These are phyloP conservation scores for Pseudopediastrum boryanum DNA, from an alignment of 139 green algal species.

Conservation along the genomic window DNA sequence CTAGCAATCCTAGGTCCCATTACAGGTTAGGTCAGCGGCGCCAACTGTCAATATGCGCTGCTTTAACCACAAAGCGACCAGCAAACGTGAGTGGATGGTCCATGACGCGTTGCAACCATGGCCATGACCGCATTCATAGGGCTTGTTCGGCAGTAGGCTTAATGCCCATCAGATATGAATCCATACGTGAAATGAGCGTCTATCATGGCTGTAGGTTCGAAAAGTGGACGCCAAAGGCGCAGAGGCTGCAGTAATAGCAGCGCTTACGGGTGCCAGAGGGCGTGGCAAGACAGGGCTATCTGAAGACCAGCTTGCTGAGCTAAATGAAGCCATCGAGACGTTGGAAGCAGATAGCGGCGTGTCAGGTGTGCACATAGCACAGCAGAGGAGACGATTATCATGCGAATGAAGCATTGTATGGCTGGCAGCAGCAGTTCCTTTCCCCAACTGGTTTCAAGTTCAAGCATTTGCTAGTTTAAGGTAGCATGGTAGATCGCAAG, in stretches of 20 bases:
- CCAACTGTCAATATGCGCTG: too few species aligned
- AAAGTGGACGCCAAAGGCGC: background rate
- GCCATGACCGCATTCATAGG: too few species aligned
- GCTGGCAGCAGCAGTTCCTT: background rate
- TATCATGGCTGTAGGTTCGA: too few species aligned
- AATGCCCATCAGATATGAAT: too few species aligned
- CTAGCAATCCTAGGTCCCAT: too few species aligned
- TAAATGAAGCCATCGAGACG: conserved; percentile 64
- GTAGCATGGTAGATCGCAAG: background rate
- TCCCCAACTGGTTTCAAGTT: background rate
- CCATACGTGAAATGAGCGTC: too few species aligned
- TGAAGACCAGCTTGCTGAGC: conserved; percentile 41
- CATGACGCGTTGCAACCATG: too few species aligned
- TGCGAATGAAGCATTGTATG: background rate
- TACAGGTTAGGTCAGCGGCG: too few species aligned
- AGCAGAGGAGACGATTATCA: background rate
- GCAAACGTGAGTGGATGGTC: too few species aligned
- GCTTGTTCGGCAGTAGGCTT: too few species aligned
- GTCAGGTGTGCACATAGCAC: conserved; percentile 35
- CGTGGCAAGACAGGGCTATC: conserved; percentile 69
- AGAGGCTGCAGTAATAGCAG: conserved; percentile 24
- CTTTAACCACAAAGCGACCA: too few species aligned
- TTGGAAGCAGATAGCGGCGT: conserved; percentile 71
- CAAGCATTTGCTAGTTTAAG: background rate
- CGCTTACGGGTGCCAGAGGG: conserved; percentile 25